Evolutionary conservation across 495 filamentous ascomycete species (phyloP), one percentile per base, ranked within the genome.

Genomic region (Penicillium turbatum): DNA sequence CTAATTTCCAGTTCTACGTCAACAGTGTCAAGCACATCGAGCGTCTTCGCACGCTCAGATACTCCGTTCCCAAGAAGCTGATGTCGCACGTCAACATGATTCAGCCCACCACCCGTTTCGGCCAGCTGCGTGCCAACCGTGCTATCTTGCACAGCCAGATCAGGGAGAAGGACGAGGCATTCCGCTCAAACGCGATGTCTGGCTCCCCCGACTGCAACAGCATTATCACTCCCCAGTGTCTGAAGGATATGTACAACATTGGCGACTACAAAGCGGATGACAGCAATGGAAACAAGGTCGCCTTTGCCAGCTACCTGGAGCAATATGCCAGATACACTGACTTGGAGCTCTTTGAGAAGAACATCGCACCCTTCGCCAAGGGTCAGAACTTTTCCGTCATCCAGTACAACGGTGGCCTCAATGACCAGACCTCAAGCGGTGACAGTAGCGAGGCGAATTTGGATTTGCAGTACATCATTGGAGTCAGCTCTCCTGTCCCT

Each of bases 401-500:
- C 26, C 66, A 73, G 31, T 72, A 85, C 52, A 81, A 86, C 57
- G 82, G 81, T 46, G 85, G 77, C 24, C 59, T 69, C 4, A 73
- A 84, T 50, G 65, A 78, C 56, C 82, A 80, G 52, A 57, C 71
- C 55, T 70, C 81, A 30, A 68, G 69, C 49, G 19, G 40, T 8
- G 68, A 79, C 54, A 73, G 71, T 58, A 77, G 76, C 31, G 88
- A 95, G 66, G 89, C 87, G 50, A 88, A 91, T 69, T 76, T 92
- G 21, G 89, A 93, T 57, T 61, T 87, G 34, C 85, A 92, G 65
- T 86, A 87, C 51, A 81, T 84, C 51, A 48, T 86, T 50, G 82
- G 79, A 6, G 54, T 88, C 17, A 75, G 73, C 56, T 68, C 76
- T 36, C 82, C 82, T 2, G 68, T 85, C 7, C 83, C 84, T 0